Base-by-base conservation (phyloP, 129 eudicot genomes). In the Arctium minus region DNA sequence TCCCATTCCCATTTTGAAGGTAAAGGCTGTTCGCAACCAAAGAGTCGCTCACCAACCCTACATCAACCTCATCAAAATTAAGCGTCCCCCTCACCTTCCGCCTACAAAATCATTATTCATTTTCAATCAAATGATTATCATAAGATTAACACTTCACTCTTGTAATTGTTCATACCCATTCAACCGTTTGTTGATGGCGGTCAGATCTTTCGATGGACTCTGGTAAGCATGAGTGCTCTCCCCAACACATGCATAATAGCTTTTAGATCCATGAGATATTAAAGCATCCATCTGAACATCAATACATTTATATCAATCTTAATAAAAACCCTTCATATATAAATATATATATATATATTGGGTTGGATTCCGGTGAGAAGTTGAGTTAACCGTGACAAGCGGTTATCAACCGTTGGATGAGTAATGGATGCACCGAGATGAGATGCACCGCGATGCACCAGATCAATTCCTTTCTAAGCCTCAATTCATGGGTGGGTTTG, bases 141-240 rank as follows among this genome's bases (percentile, higher is more conserved):
- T 5, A n/a, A n/a, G 27, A 18, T n/a, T n/a, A n/a, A 60, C 29
- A 56, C 67, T 56, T 56, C 4, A 56, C 67, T 56, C 4, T 56
- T 56, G 22, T 17, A 60, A 60, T 60, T n/a, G 22, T 60, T 60
- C 68, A 60, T 60, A 92, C 98, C 98, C 86, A 53, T 93, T 96
- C 81, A 96, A 83, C 73, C 94, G 98, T 85, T 90, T 91, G 79
- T 96, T 96, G 72, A 96, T 96, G 86, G 96, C 97, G 0, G 97
- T 92, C 48, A 92, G 80, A 79, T 96, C 99, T 82, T 96, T 96
- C 4, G 99, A 96, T 27, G 99, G 99, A 85, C 99, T 96, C 85
- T 96, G 99, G 87, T 89, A 96, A 75, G 99, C 98, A 76, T 89
- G 98, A 37, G 99, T 96, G 79, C 99, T 93, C 88, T 93, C 99